Percentiles rank a stretch among this genome's conserved stretches.
These are phyloP conservation scores for Gentiana straminea DNA, from an alignment of 257 asterid species.

Conservation along the genomic window DNA sequence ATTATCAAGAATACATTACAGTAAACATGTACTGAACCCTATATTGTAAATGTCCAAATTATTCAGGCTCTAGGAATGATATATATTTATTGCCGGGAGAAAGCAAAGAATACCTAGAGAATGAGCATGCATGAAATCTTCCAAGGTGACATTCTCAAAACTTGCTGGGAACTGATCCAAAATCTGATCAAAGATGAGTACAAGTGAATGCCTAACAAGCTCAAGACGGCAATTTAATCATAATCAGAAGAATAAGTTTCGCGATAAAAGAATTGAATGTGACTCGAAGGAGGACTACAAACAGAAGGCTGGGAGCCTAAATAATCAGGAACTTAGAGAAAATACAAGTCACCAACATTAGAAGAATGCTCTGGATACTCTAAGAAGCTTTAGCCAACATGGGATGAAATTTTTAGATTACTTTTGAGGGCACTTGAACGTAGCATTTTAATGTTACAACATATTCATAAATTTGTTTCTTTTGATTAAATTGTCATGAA, in stretches of 20 bases:
- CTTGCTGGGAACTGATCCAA: slow-evolving; percentile 27
- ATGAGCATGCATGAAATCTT: slow-evolving; percentile 54
- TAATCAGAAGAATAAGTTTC: background rate
- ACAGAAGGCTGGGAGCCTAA: background rate
- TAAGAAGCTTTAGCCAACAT: no score
- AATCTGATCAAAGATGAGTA: slow-evolving; percentile 22
- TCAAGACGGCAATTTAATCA: background rate
- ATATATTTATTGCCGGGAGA: background rate
- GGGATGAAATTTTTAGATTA: no score
- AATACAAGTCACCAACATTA: no score
- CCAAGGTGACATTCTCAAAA: slow-evolving; percentile 26
- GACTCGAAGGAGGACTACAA: background rate
- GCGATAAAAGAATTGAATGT: background rate
- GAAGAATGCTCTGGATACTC: no score
- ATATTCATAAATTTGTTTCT: no score
- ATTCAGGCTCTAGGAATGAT: background rate
- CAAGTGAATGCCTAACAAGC: background rate
- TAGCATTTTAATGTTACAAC: no score
- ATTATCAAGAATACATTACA: background rate
- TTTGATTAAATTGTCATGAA: no score
- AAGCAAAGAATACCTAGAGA: slow-evolving; percentile 32
- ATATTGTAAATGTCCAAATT: background rate
- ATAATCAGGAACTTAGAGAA: no score
- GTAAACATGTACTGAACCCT: background rate
- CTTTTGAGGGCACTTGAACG: no score